Evolutionary conservation across 257 asterid genomes (phyloP).

Genomic region (Cynanchum wilfordii): DNA sequence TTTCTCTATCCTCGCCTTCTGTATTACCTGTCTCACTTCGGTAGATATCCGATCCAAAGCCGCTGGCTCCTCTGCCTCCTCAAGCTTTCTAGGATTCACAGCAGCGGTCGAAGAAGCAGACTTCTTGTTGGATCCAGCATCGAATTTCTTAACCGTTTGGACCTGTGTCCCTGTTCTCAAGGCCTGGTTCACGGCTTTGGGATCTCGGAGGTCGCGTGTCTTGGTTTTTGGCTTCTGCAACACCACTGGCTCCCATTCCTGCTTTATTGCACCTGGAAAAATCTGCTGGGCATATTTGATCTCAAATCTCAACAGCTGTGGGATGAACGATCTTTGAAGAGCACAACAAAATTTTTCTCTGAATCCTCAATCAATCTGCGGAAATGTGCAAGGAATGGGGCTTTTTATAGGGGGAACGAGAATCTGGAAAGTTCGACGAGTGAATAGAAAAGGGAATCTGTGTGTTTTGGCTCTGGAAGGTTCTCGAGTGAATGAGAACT

Average conservation of each 20-base stretch:
- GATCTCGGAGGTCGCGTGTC: constrained; percentile 29
- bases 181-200: constrained; percentile 40
- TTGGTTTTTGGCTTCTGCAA: constrained; percentile 30
- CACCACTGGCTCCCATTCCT: constrained; percentile 47
- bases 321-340: not conserved
- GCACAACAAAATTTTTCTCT: too few relatives aligned
- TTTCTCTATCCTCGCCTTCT: constrained; percentile 44
- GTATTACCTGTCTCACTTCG: constrained; percentile 39
- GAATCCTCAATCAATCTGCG: not conserved
- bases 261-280: constrained; percentile 23
- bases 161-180: constrained; percentile 35
- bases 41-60: constrained; percentile 30
- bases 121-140: constrained; percentile 36
- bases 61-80: constrained; percentile 45
- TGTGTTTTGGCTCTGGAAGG: constrained; percentile 3
- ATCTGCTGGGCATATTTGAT: constrained; percentile 31
- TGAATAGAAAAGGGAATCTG: not conserved
- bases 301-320: not conserved
- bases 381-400: not conserved
- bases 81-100: constrained; percentile 32
- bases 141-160: constrained; percentile 35
- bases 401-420: not conserved
- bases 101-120: constrained; percentile 16
- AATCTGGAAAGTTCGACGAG: constrained; percentile 31
- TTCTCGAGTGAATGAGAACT: constrained; percentile 12